Conservation (phyloP, 805 yeast genomes). For the Candida loeiensis region DNA sequence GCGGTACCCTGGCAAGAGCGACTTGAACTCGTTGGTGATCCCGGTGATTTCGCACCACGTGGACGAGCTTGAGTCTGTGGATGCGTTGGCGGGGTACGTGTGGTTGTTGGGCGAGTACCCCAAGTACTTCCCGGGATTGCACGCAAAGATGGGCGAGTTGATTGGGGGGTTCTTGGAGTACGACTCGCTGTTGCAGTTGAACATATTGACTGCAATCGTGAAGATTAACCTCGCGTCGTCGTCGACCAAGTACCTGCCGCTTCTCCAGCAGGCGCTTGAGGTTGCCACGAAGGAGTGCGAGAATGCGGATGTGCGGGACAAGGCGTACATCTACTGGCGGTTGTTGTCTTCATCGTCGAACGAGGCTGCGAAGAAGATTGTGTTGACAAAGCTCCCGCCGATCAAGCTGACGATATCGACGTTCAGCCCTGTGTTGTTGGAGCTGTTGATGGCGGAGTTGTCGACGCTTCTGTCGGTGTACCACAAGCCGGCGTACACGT, state of each 20-base stretch:
- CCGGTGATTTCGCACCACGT: constrained; percentile 51
- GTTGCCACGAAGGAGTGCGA: constrained; percentile 62
- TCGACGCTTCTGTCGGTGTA: constrained; percentile 86
- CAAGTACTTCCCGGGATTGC: constrained; percentile 52
- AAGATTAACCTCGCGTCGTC: constrained; percentile 41
- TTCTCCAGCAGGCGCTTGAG: constrained; percentile 58
- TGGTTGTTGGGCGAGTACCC: constrained; percentile 76
- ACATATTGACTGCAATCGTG: constrained; percentile 59
- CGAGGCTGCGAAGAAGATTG: constrained; percentile 47
- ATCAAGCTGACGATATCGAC: constrained; percentile 68
- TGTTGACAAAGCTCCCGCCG: constrained; percentile 63
- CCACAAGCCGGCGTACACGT: constrained; percentile 73
- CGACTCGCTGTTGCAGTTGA: constrained; percentile 58
- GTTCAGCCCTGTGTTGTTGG: constrained; percentile 65
- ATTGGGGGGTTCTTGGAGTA: constrained; percentile 54
- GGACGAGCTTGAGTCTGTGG: constrained; percentile 46
- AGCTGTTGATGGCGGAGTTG: constrained; percentile 68
- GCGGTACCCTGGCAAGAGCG: constrained; percentile 54
- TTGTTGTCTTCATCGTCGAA: constrained; percentile 49
- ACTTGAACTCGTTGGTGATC: constrained; percentile 47
- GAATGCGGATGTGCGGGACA: constrained; percentile 75
- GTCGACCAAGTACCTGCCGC: constrained; percentile 29
- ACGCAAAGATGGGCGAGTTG: constrained; percentile 42
- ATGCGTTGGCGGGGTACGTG: constrained; percentile 56
- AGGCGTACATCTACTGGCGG: constrained; percentile 80